Conservation (phyloP, 805 yeast species). For the Candida manassasensis region DNA sequence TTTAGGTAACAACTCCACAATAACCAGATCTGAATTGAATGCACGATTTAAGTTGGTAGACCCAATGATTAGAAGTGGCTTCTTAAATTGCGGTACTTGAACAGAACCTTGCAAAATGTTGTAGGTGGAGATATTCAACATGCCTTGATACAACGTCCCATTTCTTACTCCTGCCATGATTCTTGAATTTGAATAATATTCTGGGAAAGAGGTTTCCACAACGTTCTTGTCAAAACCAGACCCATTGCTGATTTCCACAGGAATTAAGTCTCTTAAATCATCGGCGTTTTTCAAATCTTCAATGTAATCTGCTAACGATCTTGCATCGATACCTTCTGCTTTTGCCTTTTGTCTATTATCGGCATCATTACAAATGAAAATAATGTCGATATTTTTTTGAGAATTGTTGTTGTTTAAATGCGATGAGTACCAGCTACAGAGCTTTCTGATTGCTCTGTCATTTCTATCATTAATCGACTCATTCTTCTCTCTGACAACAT, state of each 20-base stretch:
- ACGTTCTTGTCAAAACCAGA: constrained; percentile 18
- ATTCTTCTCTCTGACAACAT: constrained; percentile 51
- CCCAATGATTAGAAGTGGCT: constrained; percentile 79
- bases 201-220: constrained; percentile 61
- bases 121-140: constrained; percentile 73
- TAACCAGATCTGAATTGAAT: constrained; percentile 87
- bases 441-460: constrained; percentile 81
- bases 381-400: constrained; percentile 38
- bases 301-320: constrained; percentile 65
- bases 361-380: constrained; percentile 74
- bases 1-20: constrained; percentile 83
- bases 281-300: constrained; percentile 63
- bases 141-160: constrained; percentile 85
- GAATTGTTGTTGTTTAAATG: constrained; percentile 48
- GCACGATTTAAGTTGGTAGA: constrained; percentile 83
- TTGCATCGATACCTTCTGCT: constrained; percentile 48
- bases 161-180: constrained; percentile 86
- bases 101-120: constrained; percentile 87
- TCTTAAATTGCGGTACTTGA: constrained; percentile 63
- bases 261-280: constrained; percentile 75
- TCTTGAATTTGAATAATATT: constrained; percentile 75
- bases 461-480: constrained; percentile 87
- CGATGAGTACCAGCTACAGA: constrained; percentile 63
- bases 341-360: constrained; percentile 57
- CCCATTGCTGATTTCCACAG: constrained; percentile 26